These are phyloP conservation scores for Phytophthora fragariae DNA, from an alignment of 352 stramenopile genomes.

Conservation along the genomic window DNA sequence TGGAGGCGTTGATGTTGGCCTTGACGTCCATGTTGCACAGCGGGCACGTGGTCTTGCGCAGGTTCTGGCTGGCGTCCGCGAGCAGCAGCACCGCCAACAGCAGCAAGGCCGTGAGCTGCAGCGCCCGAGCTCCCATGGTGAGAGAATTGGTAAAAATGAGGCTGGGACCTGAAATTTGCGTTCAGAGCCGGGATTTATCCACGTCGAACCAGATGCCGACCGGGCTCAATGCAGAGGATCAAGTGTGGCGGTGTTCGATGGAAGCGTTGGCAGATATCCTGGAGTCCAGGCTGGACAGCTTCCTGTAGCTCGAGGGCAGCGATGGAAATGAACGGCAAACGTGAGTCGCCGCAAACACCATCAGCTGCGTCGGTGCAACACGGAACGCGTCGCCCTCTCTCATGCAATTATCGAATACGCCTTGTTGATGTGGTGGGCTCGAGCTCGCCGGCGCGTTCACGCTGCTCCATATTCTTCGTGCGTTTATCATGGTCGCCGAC, in stretches of 20 bases:
- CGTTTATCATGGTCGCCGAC: too few species aligned
- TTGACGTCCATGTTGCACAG: slow-evolving; percentile 72
- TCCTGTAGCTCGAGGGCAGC: background rate
- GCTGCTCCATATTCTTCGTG: too few species aligned
- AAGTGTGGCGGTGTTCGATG: slow-evolving; percentile 21
- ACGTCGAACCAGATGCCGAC: slow-evolving; percentile 18
- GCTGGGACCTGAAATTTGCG: slow-evolving; percentile 14
- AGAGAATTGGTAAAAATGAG: slow-evolving; percentile 30
- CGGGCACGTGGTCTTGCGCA: slow-evolving; percentile 62
- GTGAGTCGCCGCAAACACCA: background rate
- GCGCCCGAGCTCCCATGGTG: slow-evolving; percentile 25
- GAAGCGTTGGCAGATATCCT: slow-evolving; percentile 1
- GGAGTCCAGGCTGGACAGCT: too few species aligned
- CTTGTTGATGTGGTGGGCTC: background rate
- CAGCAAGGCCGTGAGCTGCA: slow-evolving; percentile 32
- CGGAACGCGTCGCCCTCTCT: slow-evolving; percentile 15
- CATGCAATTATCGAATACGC: slow-evolving; percentile 22
- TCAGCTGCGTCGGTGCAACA: slow-evolving; percentile 25
- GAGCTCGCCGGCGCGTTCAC: too few species aligned
- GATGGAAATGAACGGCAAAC: slow-evolving; percentile 23
- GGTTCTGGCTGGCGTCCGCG: slow-evolving; percentile 53
- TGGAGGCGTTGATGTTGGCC: slow-evolving; percentile 62
- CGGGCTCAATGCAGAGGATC: slow-evolving; percentile 8
- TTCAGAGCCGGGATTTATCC: slow-evolving; percentile 13
- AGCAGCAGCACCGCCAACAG: slow-evolving; percentile 34